These are phyloP conservation scores for Durio zibethinus DNA, from an alignment of 345 rosid species.

Conservation along the genomic window DNA sequence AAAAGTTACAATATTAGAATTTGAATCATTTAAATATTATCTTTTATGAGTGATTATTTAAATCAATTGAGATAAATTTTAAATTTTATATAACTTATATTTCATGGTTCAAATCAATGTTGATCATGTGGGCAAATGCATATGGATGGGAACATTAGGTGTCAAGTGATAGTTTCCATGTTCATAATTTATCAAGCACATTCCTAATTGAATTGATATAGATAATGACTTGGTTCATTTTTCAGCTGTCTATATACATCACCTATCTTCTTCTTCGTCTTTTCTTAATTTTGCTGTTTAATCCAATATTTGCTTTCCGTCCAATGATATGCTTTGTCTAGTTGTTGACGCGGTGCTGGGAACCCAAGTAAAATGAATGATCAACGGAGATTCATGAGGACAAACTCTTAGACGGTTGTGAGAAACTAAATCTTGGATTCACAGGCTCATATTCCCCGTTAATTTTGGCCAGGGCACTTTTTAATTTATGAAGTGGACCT, in stretches of 20 bases:
- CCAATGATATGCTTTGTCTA: not conserved
- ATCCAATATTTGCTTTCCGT: not conserved
- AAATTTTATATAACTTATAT: no score
- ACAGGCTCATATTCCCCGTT: not conserved
- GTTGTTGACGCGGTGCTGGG: not conserved
- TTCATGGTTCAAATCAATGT: constrained; percentile 22
- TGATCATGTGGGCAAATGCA: constrained; percentile 23
- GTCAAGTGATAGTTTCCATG: constrained; percentile 19
- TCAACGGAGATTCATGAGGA: not conserved
- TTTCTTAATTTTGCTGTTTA: not conserved
- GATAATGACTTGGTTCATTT: constrained; percentile 16
- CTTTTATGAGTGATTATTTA: no score
- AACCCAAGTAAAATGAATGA: not conserved
- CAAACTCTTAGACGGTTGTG: not conserved
- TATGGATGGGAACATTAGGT: constrained; percentile 26
- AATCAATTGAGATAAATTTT: no score
- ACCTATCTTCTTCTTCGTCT: not conserved
- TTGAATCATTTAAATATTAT: no score
- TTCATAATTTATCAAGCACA: constrained; percentile 13
- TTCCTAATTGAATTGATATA: constrained; percentile 24
- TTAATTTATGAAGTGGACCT: not conserved
- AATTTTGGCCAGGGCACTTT: not conserved
- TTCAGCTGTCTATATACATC: not conserved
- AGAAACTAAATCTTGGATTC: constrained; percentile 4
- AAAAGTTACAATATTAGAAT: no score